Evolutionary conservation across 805 yeast species (phyloP).

Genomic region (Cyberlindnera xishuangbannaensis): DNA sequence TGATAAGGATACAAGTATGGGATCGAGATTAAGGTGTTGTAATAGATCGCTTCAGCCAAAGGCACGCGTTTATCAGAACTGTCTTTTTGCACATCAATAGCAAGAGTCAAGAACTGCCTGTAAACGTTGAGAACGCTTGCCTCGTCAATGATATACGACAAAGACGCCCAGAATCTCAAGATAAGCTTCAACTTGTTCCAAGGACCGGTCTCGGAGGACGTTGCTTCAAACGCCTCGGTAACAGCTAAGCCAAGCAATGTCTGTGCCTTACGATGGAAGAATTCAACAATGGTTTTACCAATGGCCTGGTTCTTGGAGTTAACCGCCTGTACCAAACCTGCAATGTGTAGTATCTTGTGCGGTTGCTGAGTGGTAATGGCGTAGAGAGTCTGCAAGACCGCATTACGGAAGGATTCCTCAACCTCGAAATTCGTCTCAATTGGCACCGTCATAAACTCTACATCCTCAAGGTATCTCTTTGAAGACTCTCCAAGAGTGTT

Average conservation of each 20-base stretch:
- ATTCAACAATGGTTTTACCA: slow-evolving; percentile 66
- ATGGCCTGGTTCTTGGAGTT: slow-evolving; percentile 58
- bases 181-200: slow-evolving; percentile 70
- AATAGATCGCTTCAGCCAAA: slow-evolving; percentile 63
- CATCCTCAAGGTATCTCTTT: slow-evolving; percentile 46
- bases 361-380: slow-evolving; percentile 86
- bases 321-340: slow-evolving; percentile 60
- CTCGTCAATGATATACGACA: slow-evolving; percentile 55
- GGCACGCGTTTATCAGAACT: slow-evolving; percentile 39
- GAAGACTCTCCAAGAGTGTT: slow-evolving; percentile 55
- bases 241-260: slow-evolving; percentile 38
- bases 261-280: slow-evolving; percentile 59
- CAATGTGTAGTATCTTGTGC: slow-evolving; percentile 71
- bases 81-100: slow-evolving; percentile 48
- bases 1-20: slow-evolving; percentile 55
- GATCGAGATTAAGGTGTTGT: slow-evolving; percentile 52
- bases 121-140: slow-evolving; percentile 44
- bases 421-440: slow-evolving; percentile 60
- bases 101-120: slow-evolving; percentile 45
- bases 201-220: slow-evolving; percentile 41
- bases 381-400: slow-evolving; percentile 55
- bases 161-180: slow-evolving; percentile 61
- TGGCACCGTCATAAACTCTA: slow-evolving; percentile 63
- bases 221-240: slow-evolving; percentile 22
- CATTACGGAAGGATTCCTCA: slow-evolving; percentile 52